A percentile compares a stretch with the other conserved stretches of the same genome.
Evolutionary conservation across 208 protist genomes (phyloP).

Genomic region (Trypanosoma platydactyli): DNA sequence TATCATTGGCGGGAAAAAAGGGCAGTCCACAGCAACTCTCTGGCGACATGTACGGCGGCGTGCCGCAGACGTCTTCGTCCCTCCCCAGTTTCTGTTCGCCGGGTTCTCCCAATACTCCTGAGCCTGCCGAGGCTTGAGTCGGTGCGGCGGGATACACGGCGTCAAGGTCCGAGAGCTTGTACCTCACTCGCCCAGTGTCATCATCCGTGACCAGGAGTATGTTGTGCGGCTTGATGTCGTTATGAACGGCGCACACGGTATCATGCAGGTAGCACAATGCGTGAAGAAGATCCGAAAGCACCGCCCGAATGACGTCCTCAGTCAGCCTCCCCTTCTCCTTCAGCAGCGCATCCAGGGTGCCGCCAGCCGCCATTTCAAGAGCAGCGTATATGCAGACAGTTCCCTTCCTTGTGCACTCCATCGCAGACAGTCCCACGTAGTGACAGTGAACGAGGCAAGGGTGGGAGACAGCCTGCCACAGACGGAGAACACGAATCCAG

Average conservation of each 20-base stretch:
- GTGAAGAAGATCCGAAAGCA: constrained; percentile 44
- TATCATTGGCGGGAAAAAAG: constrained; percentile 59
- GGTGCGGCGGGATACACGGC: constrained; percentile 5
- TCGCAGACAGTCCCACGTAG: constrained; percentile 9
- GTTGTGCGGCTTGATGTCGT: constrained; percentile 87
- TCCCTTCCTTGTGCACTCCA: neutral
- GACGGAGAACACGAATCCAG: constrained; percentile 19
- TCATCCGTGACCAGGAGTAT: constrained; percentile 55
- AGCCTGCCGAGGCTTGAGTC: neutral
- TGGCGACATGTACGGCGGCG: constrained; percentile 76
- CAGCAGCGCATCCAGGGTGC: constrained; percentile 27
- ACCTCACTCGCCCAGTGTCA: constrained; percentile 16
- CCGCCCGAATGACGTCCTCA: constrained; percentile 28
- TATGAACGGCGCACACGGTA: constrained; percentile 51
- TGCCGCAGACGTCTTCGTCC: constrained; percentile 33
- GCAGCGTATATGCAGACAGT: constrained; percentile 21
- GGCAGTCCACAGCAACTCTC: constrained; percentile 66
- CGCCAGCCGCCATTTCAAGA: constrained; percentile 26
- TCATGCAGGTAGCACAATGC: constrained; percentile 65
- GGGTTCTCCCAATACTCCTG: constrained; percentile 4
- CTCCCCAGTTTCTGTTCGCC: constrained; percentile 1
- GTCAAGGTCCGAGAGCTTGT: constrained; percentile 69
- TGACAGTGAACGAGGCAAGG: constrained; percentile 22
- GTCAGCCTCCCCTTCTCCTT: constrained; percentile 24
- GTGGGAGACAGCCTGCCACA: constrained; percentile 7